Evolutionary conservation across 2,329 filamentous ascomycete species (phyloP), one percentile per base, ranked within the genome.

Genomic region (Fusarium subglutinans): DNA sequence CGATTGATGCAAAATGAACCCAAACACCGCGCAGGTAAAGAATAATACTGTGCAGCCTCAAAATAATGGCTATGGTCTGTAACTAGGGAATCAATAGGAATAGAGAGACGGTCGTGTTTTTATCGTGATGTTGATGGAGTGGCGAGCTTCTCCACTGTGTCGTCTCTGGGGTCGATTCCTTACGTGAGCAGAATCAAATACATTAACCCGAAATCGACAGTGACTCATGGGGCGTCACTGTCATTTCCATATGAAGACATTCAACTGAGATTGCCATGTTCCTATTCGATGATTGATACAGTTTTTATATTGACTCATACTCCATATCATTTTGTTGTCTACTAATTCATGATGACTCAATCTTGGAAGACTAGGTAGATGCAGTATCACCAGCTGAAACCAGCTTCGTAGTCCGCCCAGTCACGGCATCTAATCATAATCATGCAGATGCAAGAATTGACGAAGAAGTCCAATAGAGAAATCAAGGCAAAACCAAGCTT

Each of bases 181-280:
- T 72, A 72, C 71, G 71, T 74, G 67, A 74, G 59, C 71, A 74
- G 35, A 48, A 51, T 47, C 59, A 69, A 61, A 48, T 53, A 26
- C 50, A 37, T 74, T 61, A 57, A 54, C 62, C 53, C 41, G 26
- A 71, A 70, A 56, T 62, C 47, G 71, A 45, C 43, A 73, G 72
- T 75, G 73, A 75, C 65, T 75, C 72, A 75, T 66, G 45, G 38
- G 24, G 43, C 61, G 51, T 73, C 72, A 75, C 66, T 62, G 14
- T 54, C 28, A 57, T 20, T 70, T 44, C 50, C 30, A 45, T 38
- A 57, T 24, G 24, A 30, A 33, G 48, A 33, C 37, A n/a, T n/a
- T 45, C 15, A 56, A 4, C 26, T 33, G 40, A 56, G 30, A 30
- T 35, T 37, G 9, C 18, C 33, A 33, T 45, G 66, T 61, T 30